phyloP scores from a whole-genome alignment of 2,329 filamentous ascomycete genomes.

The Aspergillus brunneoviolaceus region DNA sequence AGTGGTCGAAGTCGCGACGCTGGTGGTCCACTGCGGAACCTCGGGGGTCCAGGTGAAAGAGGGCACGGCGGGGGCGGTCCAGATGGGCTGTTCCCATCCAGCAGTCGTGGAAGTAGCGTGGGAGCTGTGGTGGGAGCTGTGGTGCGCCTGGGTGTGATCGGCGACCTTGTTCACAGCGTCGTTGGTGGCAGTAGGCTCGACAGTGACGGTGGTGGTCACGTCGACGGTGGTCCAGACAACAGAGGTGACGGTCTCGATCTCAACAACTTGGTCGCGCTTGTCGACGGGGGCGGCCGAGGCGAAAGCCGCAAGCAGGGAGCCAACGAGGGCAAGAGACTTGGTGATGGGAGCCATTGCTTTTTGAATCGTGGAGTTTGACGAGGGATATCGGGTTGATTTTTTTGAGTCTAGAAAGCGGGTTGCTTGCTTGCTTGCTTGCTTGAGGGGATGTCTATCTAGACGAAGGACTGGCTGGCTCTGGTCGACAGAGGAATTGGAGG shows the following conservation, averaged over 20 bases:
- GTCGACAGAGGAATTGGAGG: slow-evolving; percentile 2
- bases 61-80: slow-evolving; percentile 12
- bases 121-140: slow-evolving; percentile 17
- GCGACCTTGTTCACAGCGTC: slow-evolving; percentile 17
- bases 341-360: slow-evolving; percentile 36
- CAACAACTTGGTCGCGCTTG: slow-evolving; percentile 41
- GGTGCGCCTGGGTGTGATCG: slow-evolving; percentile 1
- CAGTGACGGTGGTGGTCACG: slow-evolving; percentile 50
- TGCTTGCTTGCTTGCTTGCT: neutral
- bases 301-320: slow-evolving; percentile 35
- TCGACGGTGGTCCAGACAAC: slow-evolving; percentile 51
- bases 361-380: neutral
- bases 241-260: slow-evolving; percentile 52
- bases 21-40: slow-evolving; percentile 10
- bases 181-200: slow-evolving; percentile 24
- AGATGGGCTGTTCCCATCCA: neutral
- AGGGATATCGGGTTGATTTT: slow-evolving; percentile 11
- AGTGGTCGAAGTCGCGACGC: neutral
- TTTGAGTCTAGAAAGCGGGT: slow-evolving; percentile 4
- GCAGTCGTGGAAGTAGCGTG: neutral
- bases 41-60: slow-evolving; percentile 15
- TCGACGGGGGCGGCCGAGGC: slow-evolving; percentile 33
- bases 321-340: slow-evolving; percentile 38
- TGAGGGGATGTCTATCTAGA: neutral
- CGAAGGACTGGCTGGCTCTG: slow-evolving; percentile 12